These are phyloP conservation scores for Crithidia bombi DNA, from an alignment of 208 protist genomes.

Conservation along the genomic window DNA sequence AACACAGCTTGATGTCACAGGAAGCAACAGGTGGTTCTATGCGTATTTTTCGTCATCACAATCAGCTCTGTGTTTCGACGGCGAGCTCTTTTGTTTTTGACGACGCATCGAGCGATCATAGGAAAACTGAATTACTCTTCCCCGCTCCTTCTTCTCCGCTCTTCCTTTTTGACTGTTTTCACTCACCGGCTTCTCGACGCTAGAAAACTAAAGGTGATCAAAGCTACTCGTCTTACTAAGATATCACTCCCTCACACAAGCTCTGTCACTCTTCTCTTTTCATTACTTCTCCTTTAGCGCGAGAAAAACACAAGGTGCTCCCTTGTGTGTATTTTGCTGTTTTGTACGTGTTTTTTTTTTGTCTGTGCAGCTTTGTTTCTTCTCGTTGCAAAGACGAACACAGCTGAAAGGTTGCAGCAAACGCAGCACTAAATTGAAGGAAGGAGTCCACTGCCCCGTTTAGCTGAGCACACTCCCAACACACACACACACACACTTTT, in stretches of 20 bases:
- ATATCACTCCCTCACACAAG: conserved; percentile 8
- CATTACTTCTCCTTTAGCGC: background rate
- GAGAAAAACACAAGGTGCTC: conserved; percentile 1
- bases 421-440: background rate
- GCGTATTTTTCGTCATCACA: no score
- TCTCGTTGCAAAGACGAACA: background rate
- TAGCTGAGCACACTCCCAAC: no score
- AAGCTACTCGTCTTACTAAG: conserved; percentile 5
- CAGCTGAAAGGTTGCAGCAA: background rate
- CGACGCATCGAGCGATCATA: no score
- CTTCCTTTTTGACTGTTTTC: background rate
- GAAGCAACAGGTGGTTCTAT: no score
- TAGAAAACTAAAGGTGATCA: conserved; percentile 2
- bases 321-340: background rate
- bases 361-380: background rate
- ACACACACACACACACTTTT: no score
- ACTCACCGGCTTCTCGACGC: background rate
- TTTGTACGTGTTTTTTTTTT: background rate
- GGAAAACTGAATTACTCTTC: no score
- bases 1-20: no score
- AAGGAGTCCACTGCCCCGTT: background rate
- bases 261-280: background rate
- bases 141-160: conserved; percentile 14
- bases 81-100: no score
- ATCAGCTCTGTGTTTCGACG: no score